phyloP scores from a whole-genome alignment of 306 rosid species.

The Rosa lucieae region DNA sequence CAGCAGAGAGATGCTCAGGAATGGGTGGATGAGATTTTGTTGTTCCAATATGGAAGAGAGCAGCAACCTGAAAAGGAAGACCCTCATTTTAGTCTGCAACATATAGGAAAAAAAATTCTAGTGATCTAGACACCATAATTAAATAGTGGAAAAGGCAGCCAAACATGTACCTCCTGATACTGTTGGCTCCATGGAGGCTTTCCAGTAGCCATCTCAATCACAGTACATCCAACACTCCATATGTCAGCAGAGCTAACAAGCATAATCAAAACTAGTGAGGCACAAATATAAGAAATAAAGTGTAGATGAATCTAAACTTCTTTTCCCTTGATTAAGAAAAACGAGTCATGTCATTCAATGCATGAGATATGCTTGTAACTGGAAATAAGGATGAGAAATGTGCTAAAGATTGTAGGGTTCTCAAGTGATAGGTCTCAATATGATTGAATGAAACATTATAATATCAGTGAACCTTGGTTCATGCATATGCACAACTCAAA shows the following conservation, averaged over 20 bases:
- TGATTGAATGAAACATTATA: background rate
- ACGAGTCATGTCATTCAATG: background rate
- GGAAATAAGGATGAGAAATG: background rate
- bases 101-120: conserved; percentile 11
- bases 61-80: conserved; percentile 70
- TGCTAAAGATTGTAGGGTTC: background rate
- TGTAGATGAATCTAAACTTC: background rate
- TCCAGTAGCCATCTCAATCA: conserved; percentile 97
- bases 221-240: conserved; percentile 98
- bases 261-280: conserved; percentile 26
- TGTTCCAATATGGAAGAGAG: conserved; percentile 82
- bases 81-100: conserved; percentile 23
- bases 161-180: conserved; percentile 73
- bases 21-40: conserved; percentile 96
- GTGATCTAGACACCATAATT: background rate
- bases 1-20: conserved; percentile 85
- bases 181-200: conserved; percentile 99
- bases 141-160: conserved; percentile 20
- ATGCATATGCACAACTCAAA: background rate
- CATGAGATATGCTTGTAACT: conserved; percentile 8
- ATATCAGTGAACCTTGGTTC: background rate
- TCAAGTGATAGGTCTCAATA: background rate
- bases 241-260: conserved; percentile 84
- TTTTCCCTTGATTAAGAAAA: background rate
- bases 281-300: conserved; percentile 13